Base-by-base conservation (phyloP, 495 filamentous ascomycete genomes). In the Talaromyces trachyspermus region DNA sequence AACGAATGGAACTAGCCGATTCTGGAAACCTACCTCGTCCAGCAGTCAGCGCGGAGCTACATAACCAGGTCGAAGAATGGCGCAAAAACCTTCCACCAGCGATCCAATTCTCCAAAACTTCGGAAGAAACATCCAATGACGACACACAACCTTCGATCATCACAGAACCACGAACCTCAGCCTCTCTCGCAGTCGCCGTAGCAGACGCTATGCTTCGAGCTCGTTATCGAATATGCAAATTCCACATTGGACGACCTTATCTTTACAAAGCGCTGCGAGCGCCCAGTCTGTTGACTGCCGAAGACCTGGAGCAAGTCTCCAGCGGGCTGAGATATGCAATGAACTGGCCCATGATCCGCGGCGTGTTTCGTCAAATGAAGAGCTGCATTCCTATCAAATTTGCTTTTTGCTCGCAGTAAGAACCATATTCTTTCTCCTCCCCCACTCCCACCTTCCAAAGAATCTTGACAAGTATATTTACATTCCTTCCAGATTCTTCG, bases 171-270 rank as follows among this genome's bases (percentile, higher is more conserved):
- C 56, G 43, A 43, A 60, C 56, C 0, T 63, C 66, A 15, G 41
- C 61, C 6, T 64, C 68, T 5, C 66, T 68, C 1, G 68, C 68
- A 30, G 51, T 59, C 32, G 68, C 68, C 46, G 60, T 73, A 11
- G 64, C 68, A 35, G 69, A 73, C 44, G 66, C 69, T 36, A 73
- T 73, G 69, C 65, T 73, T 7, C 62, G 61, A 10, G 69, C 68
- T 17, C 61, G 69, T 2, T 61, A 68, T 51, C 63, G 60, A 55
- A 73, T 73, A 44, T 68, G 66, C 18, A 68, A 68, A 26, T 73
- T 73, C 58, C 69, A 73, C 56, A 73, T 73, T 48, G 64, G 69
- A 46, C 63, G 69, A 19, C 69, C 69, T 27, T 73, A 73, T 42
- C 55, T 73, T 0, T 73, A 73, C 56, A 73, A 73, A 51, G 69